These are phyloP conservation scores for Tuber magnatum DNA, from an alignment of 495 filamentous ascomycete species.

Conservation along the genomic window DNA sequence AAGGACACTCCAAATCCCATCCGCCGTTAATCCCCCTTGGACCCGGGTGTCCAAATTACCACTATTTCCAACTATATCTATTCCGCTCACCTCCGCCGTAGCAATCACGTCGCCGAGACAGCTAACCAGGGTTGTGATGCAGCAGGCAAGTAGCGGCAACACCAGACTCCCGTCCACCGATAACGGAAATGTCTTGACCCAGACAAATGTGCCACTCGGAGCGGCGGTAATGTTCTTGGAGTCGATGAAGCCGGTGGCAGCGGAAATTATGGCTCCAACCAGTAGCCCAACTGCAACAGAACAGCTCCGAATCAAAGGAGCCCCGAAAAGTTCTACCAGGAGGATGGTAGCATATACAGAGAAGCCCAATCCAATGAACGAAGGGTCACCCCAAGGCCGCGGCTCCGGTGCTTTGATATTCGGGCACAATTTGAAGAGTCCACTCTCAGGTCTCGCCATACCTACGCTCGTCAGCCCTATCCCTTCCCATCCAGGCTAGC, in stretches of 20 bases:
- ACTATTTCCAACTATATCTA: constrained; percentile 41
- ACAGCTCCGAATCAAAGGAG: constrained; percentile 44
- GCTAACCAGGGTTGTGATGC: constrained; percentile 46
- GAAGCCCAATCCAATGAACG: constrained; percentile 44
- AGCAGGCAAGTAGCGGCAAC: constrained; percentile 46
- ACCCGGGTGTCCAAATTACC: constrained; percentile 37
- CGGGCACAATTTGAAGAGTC: constrained; percentile 42
- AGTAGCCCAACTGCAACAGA: constrained; percentile 43
- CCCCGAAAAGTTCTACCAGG: constrained; percentile 42
- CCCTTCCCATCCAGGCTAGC: background rate
- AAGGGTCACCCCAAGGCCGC: constrained; percentile 33
- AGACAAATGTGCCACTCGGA: constrained; percentile 42
- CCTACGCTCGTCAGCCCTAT: background rate
- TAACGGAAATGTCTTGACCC: constrained; percentile 44
- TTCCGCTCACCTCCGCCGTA: constrained; percentile 43
- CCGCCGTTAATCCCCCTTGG: constrained; percentile 44
- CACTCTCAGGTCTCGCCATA: constrained; percentile 40
- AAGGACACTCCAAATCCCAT: constrained; percentile 42
- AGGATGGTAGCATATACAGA: constrained; percentile 43
- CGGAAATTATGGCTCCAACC: constrained; percentile 41
- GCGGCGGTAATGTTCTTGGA: constrained; percentile 38
- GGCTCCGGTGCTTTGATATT: constrained; percentile 31
- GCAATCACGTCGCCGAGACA: constrained; percentile 45
- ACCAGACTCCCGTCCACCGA: constrained; percentile 43
- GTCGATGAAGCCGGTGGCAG: constrained; percentile 43